Evolutionary conservation across 164 flowering plant species (phyloP), one percentile per base, ranked within the genome.

Genomic region (Magnolia changhungtana): DNA sequence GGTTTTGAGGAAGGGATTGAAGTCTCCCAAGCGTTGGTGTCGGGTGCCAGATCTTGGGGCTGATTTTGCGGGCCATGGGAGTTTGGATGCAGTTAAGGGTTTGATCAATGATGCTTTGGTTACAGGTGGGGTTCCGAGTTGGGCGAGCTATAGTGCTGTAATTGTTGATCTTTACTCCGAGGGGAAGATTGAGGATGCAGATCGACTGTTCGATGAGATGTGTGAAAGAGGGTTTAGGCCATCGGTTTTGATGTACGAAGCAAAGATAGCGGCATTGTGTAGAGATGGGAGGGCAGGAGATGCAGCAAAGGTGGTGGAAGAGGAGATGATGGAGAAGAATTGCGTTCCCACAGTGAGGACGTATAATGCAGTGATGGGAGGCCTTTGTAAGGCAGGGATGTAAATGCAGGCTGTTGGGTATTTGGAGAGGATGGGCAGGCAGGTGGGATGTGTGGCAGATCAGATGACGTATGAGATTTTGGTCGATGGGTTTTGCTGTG

Each of bases 1-100:
- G 84, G 81, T 93, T 20, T 82, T 93, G 78, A 86, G 84, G 83
- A 93, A 93, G 80, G 98, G 98, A 7, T 82, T 91, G 29, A 88
- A 82, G 83, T 88, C 91, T 71, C 90, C 94, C 0, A 90, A 84
- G 71, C 68, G 85, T 18, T 74, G 72, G 67, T 72, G 55, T 31
- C 81, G 80, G 31, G 83, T 72, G 20, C 50, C 86, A 19, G 89
- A 90, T 74, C 75, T 88, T 31, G 78, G 59, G 45, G 63, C 69
- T 75, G 80, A 1, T 76, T 81, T 23, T 27, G 75, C 71, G 21
- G n/a, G 68, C 24, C 78, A 58, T 14, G 79, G 80, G 49, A 87
- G 82, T 70, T 5, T 70, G 45, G 85, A 85, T 76, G 72, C 70
- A 1, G 80, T 81, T 1, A 93, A 93, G 78, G 76, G 74, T 63